A percentile compares a stretch with the other conserved stretches of the same genome.
These are phyloP conservation scores for Warburgia ugandensis DNA, from an alignment of 164 flowering plant genomes.

Conservation along the genomic window DNA sequence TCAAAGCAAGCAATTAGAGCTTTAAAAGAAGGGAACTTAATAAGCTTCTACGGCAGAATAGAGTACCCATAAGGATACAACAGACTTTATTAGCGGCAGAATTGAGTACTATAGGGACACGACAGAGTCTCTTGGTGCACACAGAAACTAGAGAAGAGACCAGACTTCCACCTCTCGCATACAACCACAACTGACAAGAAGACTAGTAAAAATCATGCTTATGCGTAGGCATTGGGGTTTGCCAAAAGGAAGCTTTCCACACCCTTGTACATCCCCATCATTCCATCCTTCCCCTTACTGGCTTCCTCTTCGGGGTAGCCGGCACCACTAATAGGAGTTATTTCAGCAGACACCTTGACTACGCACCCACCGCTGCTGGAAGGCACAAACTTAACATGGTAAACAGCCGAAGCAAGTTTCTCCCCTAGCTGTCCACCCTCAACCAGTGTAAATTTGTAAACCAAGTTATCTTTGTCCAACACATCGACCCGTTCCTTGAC, in stretches of 20 bases:
- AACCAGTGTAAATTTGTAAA: not conserved
- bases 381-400: not conserved
- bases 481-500: not conserved
- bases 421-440: not conserved
- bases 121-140: no score
- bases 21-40: no score
- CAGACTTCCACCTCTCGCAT: no score
- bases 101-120: no score
- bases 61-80: no score
- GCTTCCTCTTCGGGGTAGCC: not conserved
- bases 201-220: no score
- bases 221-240: not conserved
- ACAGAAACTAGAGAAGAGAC: no score
- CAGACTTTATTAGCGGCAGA: no score
- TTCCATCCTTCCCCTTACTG: not conserved
- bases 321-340: not conserved
- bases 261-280: not conserved
- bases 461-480: not conserved
- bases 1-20: no score
- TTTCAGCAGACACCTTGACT: not conserved
- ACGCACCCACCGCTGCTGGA: not conserved
- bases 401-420: not conserved
- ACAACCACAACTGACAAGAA: no score
- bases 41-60: no score
- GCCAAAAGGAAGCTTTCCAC: not conserved